Percentiles rank a stretch among this genome's conserved stretches.
These are phyloP conservation scores for Candida takata DNA, from an alignment of 805 yeast species.

Conservation along the genomic window DNA sequence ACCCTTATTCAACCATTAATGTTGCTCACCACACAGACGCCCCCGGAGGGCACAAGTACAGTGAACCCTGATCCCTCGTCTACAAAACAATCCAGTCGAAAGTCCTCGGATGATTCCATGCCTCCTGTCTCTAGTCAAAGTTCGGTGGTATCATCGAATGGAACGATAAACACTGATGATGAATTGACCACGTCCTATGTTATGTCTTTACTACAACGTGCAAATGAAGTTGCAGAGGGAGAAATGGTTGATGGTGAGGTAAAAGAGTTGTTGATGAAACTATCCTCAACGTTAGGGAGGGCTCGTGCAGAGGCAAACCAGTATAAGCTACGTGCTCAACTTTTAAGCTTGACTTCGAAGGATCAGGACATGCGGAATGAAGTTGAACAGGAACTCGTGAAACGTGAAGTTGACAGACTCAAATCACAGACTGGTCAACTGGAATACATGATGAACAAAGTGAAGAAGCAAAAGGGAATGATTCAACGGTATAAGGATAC, in stretches of 20 bases:
- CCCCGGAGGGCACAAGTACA: too few species aligned
- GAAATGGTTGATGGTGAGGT: constrained; percentile 6
- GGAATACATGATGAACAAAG: constrained; percentile 30
- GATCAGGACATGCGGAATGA: constrained; percentile 40
- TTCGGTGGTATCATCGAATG: neutral
- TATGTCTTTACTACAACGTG: neutral
- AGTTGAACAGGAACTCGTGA: constrained; percentile 38
- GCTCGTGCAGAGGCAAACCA: constrained; percentile 27
- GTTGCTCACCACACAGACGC: too few species aligned
- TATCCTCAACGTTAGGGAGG: constrained; percentile 19
- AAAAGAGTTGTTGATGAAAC: constrained; percentile 11
- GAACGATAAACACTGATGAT: neutral
- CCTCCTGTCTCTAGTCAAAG: neutral
- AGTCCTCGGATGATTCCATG: neutral
- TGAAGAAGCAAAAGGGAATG: constrained; percentile 34
- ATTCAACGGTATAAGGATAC: constrained; percentile 39
- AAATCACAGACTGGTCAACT: constrained; percentile 26
- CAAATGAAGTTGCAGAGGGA: constrained; percentile 2
- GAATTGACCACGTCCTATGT: constrained; percentile 2
- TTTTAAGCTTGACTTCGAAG: constrained; percentile 35
- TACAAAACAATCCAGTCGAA: neutral
- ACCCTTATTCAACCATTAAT: too few species aligned
- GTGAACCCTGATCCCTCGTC: neutral
- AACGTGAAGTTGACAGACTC: constrained; percentile 40
- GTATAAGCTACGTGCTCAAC: constrained; percentile 30